A percentile compares a stretch with the other conserved stretches of the same genome.
phyloP scores from a whole-genome alignment of 352 stramenopile species.

The Paralagenidium karlingii region DNA sequence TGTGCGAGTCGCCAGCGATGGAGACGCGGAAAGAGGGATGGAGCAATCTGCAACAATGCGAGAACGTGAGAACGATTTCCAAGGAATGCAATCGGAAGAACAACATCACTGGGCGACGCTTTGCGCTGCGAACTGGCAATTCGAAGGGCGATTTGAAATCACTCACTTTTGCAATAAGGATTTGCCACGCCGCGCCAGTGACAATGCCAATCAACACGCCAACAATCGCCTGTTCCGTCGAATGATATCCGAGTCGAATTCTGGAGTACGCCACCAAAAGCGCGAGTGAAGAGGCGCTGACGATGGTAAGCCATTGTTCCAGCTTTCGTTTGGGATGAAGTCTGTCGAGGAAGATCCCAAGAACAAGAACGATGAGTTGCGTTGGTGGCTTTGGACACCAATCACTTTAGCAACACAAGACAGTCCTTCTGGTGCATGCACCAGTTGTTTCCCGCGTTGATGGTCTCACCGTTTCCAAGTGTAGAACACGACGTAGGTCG shows the following conservation, averaged over 20 bases:
- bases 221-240: slow-evolving; percentile 46
- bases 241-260: slow-evolving; percentile 71
- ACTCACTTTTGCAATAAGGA: slow-evolving; percentile 16
- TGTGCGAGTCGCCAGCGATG: slow-evolving; percentile 27
- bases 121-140: background rate
- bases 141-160: background rate
- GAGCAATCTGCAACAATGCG: slow-evolving; percentile 27
- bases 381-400: background rate
- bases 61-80: no score
- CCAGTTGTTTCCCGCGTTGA: background rate
- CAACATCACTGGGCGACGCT: background rate
- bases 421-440: background rate
- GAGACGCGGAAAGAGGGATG: slow-evolving; percentile 44
- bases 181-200: slow-evolving; percentile 37
- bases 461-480: slow-evolving; percentile 33
- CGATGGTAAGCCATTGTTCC: slow-evolving; percentile 54
- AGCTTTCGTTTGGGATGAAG: slow-evolving; percentile 33
- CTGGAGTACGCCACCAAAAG: slow-evolving; percentile 53
- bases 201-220: slow-evolving; percentile 32
- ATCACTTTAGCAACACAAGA: background rate
- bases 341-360: slow-evolving; percentile 9
- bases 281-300: slow-evolving; percentile 23
- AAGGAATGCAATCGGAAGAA: background rate
- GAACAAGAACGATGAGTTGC: background rate
- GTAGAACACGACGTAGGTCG: slow-evolving; percentile 55